These are phyloP conservation scores for Penicillium dipodomyicola DNA, from an alignment of 495 filamentous ascomycete genomes.

Conservation along the genomic window DNA sequence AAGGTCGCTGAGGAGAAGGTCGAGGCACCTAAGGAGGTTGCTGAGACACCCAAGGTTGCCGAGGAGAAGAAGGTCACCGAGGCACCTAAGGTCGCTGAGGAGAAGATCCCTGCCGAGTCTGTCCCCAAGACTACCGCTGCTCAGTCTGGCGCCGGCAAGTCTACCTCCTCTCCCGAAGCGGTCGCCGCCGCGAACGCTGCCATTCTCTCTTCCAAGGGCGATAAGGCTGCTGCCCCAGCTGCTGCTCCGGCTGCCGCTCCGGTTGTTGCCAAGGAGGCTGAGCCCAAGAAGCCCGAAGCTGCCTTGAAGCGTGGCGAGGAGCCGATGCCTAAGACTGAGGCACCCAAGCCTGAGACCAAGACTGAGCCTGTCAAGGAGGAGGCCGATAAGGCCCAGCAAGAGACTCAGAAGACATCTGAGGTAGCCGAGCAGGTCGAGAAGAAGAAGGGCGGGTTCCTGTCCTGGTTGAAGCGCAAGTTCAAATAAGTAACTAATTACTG, in stretches of 20 bases:
- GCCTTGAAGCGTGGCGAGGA: conserved; percentile 26
- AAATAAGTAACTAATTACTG: conserved; percentile 17
- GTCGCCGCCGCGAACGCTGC: conserved; percentile 29
- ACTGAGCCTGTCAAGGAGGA: conserved; percentile 11
- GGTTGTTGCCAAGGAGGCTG: conserved; percentile 17
- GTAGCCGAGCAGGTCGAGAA: conserved; percentile 18
- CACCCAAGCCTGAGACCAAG: conserved; percentile 10
- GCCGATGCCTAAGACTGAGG: conserved; percentile 12
- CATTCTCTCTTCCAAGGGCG: conserved; percentile 26
- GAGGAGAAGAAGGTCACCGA: conserved; percentile 66
- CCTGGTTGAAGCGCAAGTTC: conserved; percentile 33
- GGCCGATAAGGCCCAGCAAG: conserved; percentile 12
- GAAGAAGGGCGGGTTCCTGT: conserved; percentile 34
- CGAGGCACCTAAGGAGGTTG: conserved; percentile 30
- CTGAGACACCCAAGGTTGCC: conserved; percentile 7
- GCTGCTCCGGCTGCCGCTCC: conserved; percentile 14
- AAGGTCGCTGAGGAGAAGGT: conserved; percentile 44
- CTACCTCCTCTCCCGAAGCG: conserved; percentile 20
- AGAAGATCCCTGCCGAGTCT: conserved; percentile 49
- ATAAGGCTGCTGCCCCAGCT: conserved; percentile 20
- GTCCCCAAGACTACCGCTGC: conserved; percentile 10
- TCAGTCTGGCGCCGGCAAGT: conserved; percentile 1
- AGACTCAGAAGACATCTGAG: conserved; percentile 15
- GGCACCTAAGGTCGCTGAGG: conserved; percentile 63
- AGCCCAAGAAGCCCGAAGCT: conserved; percentile 30